Evolutionary conservation across 2,329 filamentous ascomycete genomes (phyloP).

Genomic region (Endothia cerciana): DNA sequence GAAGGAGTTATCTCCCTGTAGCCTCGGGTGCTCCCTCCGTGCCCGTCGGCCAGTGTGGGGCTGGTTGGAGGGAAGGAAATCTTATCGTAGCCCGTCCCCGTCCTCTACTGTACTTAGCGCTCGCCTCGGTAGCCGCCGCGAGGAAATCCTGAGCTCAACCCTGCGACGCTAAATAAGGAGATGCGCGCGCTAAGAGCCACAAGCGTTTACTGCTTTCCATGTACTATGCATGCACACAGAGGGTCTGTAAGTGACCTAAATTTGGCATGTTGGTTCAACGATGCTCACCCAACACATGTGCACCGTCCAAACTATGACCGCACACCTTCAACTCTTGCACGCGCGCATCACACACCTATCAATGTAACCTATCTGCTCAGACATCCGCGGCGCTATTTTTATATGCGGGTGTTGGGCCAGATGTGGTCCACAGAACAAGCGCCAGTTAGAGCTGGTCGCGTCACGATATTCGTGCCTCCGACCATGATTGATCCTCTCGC

Average conservation of each 20-base stretch:
- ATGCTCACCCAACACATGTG: neutral
- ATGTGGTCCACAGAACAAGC: conserved; percentile 19
- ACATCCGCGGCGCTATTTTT: conserved; percentile 26
- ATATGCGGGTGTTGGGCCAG: conserved; percentile 7
- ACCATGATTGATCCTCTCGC: neutral
- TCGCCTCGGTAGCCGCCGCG: conserved; percentile 13
- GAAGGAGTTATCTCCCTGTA: conserved; percentile 9
- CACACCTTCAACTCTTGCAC: conserved; percentile 19
- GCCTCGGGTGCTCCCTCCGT: conserved; percentile 10
- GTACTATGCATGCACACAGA: neutral
- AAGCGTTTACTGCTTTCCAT: neutral
- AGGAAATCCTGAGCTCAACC: neutral
- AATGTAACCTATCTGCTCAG: conserved; percentile 17
- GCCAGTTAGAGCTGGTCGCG: conserved; percentile 15
- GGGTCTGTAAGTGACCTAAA: conserved; percentile 17
- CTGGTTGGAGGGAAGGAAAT: neutral
- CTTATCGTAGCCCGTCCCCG: conserved; percentile 4
- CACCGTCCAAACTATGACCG: conserved; percentile 12
- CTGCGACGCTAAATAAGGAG: neutral
- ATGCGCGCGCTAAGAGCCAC: conserved; percentile 16
- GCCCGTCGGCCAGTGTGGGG: neutral
- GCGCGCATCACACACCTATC: conserved; percentile 16
- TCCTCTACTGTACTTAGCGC: neutral
- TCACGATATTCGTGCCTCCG: conserved; percentile 4
- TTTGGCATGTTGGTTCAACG: conserved; percentile 16